Conservation (phyloP, 1,139 yeast genomes). For the Magnusiomyces clavatus region DNA sequence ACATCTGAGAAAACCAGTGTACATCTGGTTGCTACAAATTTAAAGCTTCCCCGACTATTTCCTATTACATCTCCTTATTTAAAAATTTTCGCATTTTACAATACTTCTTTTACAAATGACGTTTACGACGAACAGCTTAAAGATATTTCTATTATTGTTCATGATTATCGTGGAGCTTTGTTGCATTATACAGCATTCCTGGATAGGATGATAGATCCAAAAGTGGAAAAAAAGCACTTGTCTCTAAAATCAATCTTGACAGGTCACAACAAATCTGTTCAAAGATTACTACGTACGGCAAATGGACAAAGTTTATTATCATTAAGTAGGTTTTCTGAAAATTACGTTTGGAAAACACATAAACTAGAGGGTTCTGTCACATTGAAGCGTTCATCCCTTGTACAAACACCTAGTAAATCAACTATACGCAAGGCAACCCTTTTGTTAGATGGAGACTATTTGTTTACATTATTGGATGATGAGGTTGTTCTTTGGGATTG, state of each 20-base stretch:
- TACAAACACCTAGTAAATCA: conserved; percentile 28
- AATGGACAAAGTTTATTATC: conserved; percentile 55
- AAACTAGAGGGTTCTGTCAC: conserved; percentile 24
- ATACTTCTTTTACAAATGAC: conserved; percentile 1
- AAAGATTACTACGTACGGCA: conserved; percentile 53
- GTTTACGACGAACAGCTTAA: conserved; percentile 7
- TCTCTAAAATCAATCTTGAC: conserved; percentile 42
- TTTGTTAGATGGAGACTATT: conserved; percentile 45
- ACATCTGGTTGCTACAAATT: conserved; percentile 11
- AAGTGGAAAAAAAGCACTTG: conserved; percentile 18
- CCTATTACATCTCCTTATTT: conserved; percentile 16
- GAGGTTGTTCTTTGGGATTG: conserved; percentile 62
- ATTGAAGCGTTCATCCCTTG: conserved; percentile 24
- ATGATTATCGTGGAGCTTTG: conserved; percentile 45
- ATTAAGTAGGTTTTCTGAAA: conserved; percentile 29
- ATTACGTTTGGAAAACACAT: conserved; percentile 29
- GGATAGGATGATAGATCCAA: conserved; percentile 30
- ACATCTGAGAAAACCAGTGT: conserved; percentile 33
- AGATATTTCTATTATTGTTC: conserved; percentile 40
- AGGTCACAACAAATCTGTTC: conserved; percentile 80
- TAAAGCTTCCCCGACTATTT: conserved; percentile 11
- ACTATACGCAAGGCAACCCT: conserved; percentile 43
- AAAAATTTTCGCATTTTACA: conserved; percentile 13
- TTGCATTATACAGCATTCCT: conserved; percentile 40
- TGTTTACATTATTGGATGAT: conserved; percentile 36